Evolutionary conservation across 2,329 filamentous ascomycete genomes (phyloP).

Genomic region (Trichophyton verrucosum): DNA sequence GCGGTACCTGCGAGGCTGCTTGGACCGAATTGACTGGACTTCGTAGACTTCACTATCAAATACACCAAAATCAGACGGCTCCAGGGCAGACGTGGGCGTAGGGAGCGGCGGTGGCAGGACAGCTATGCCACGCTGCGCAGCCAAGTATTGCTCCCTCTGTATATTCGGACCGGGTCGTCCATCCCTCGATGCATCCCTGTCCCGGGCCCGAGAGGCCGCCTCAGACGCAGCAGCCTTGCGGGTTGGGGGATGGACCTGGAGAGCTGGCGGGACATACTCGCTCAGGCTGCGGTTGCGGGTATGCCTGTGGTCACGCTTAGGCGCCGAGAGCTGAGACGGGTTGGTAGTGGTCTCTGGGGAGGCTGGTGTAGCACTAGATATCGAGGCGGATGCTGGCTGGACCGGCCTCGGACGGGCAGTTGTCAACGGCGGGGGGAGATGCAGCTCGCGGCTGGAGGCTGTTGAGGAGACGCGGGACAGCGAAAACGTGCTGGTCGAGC

Average conservation of each 20-base stretch:
- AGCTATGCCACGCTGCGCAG: slow-evolving; percentile 62
- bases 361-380: not conserved
- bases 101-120: slow-evolving; percentile 50
- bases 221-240: slow-evolving; percentile 63
- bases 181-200: slow-evolving; percentile 24
- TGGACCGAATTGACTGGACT: slow-evolving; percentile 52
- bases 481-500: slow-evolving; percentile 44
- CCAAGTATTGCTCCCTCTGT: slow-evolving; percentile 70
- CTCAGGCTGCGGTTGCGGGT: slow-evolving; percentile 71
- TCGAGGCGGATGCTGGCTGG: slow-evolving; percentile 15
- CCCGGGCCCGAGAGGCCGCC: slow-evolving; percentile 28
- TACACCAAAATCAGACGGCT: slow-evolving; percentile 26
- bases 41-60: slow-evolving; percentile 45
- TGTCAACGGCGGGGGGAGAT: not conserved
- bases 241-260: slow-evolving; percentile 48
- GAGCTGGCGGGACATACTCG: slow-evolving; percentile 67
- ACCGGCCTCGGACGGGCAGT: slow-evolving; percentile 21
- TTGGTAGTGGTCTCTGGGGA: not conserved
- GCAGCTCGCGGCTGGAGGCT: slow-evolving; percentile 24
- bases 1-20: slow-evolving; percentile 64
- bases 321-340: not conserved
- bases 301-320: slow-evolving; percentile 33
- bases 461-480: slow-evolving; percentile 33
- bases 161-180: slow-evolving; percentile 31
- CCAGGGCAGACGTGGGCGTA: slow-evolving; percentile 69